Evolutionary conservation across 2,329 filamentous ascomycete species (phyloP).

Genomic region (Stromatinia cepivora): DNA sequence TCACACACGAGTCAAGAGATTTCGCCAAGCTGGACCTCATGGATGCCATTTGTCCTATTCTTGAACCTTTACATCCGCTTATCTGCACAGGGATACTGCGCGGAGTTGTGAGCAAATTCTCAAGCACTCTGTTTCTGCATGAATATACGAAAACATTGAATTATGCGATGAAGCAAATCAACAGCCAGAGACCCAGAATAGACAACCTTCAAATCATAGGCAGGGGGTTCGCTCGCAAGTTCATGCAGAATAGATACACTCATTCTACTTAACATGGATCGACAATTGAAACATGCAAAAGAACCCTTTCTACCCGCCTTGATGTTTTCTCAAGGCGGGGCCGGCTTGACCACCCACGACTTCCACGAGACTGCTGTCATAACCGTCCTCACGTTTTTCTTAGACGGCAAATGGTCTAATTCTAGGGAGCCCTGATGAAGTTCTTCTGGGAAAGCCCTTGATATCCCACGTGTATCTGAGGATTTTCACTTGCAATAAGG

Average conservation of each 20-base stretch:
- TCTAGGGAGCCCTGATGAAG: constrained; percentile 13
- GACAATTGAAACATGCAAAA: constrained; percentile 16
- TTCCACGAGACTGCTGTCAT: background rate
- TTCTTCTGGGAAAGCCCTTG: constrained; percentile 20
- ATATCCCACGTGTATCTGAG: constrained; percentile 15
- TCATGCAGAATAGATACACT: constrained; percentile 5
- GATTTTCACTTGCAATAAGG: background rate
- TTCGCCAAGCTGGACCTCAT: constrained; percentile 1
- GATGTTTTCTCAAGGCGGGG: constrained; percentile 6
- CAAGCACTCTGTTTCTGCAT: constrained; percentile 4
- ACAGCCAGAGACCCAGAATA: background rate
- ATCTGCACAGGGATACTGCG: background rate
- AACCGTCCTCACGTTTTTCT: constrained; percentile 13
- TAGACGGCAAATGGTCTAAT: constrained; percentile 5
- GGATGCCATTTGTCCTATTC: background rate
- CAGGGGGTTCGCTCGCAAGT: constrained; percentile 10
- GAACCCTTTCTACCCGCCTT: background rate
- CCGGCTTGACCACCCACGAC: background rate
- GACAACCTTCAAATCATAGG: background rate
- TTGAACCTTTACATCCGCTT: constrained; percentile 12
- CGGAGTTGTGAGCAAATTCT: constrained; percentile 6
- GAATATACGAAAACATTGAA: constrained; percentile 4
- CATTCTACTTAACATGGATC: background rate
- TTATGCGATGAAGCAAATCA: constrained; percentile 4
- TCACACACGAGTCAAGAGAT: constrained; percentile 13